Evolutionary conservation across 176 grass and related monocot genomes (phyloP).

Genomic region (Musa itinerans): DNA sequence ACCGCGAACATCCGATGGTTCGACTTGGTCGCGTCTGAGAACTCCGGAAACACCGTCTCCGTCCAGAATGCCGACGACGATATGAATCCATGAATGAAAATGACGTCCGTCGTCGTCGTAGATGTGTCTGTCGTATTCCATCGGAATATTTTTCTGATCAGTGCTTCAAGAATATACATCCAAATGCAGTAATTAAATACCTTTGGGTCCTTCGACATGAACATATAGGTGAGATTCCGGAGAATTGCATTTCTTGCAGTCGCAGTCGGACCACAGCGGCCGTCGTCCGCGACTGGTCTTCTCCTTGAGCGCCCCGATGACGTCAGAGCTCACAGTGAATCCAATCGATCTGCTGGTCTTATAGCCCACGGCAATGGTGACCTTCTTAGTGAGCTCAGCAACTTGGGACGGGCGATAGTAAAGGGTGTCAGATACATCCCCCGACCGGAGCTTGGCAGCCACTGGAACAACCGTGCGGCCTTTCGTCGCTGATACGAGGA

Average conservation of each 20-base stretch:
- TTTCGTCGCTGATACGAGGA: slow-evolving; percentile 16
- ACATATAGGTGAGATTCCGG: slow-evolving; percentile 63
- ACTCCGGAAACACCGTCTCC: slow-evolving; percentile 83
- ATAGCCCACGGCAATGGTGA: background rate
- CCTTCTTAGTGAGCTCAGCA: slow-evolving; percentile 40
- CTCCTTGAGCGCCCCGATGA: slow-evolving; percentile 50
- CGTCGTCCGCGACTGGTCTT: background rate
- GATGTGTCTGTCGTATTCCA: background rate
- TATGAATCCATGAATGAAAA: slow-evolving; percentile 97
- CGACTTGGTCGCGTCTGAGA: slow-evolving; percentile 30
- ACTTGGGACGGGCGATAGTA: slow-evolving; percentile 57
- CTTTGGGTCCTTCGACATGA: slow-evolving; percentile 52
- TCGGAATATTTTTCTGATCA: background rate
- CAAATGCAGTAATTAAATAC: background rate
- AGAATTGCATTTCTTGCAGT: background rate
- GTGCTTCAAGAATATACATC: background rate
- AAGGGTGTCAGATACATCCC: slow-evolving; percentile 84
- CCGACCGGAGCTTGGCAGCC: slow-evolving; percentile 53
- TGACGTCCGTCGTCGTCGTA: slow-evolving; percentile 32
- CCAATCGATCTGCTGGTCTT: slow-evolving; percentile 1
- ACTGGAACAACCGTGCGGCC: slow-evolving; percentile 66
- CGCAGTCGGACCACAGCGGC: no score
- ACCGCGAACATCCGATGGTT: slow-evolving; percentile 65
- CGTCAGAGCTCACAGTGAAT: slow-evolving; percentile 46
- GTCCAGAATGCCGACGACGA: slow-evolving; percentile 94